Evolutionary conservation across 768 basidiomycete genomes (phyloP), one percentile per base, ranked within the genome.

Genomic region (Mycena galericulata): DNA sequence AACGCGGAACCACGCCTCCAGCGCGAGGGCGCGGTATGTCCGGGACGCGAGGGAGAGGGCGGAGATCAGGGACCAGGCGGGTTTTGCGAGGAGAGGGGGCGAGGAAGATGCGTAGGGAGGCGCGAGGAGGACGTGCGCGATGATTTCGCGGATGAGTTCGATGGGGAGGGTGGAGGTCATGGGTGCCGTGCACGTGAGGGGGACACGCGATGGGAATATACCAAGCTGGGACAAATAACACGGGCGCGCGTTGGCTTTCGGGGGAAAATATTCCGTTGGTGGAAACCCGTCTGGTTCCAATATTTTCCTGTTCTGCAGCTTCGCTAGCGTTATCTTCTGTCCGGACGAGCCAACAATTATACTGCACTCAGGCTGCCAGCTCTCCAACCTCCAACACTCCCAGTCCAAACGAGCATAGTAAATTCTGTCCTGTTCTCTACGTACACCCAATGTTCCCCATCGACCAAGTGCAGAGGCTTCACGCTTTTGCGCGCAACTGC

Each of bases 131-230:
- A 78, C 43, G 54, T 69, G 60, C 2, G 60, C 58, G n/a, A 80
- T 67, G 18, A 83, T 79, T 70, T 81, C 78, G 46, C 72, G 65
- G 26, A 81, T 65, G 47, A 83, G 76, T 74, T 83, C 82, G 27
- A 70, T 67, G 50, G 82, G 82, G 45, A 82, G 49, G 10, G 34
- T n/a, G n/a, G n/a, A 14, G 8, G 14, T 36, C 34, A 36, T 7
- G 34, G 6, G 34, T 7, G 34, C 34, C 6, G 34, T 7, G 34
- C 34, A 36, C 34, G 34, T 36, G 34, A 36, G 34, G 34, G 14
- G 34, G 34, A 14, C 6, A 36, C 34, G 34, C 34, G 34, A 7
- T 36, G 6, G 34, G 34, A 36, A 36, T 14, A 36, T 36, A 36
- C 34, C n/a, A 36, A 36, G 14, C 14, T 14, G 14, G 34, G 8